Evolutionary conservation across 176 grass and related monocot genomes (phyloP).

Genomic region (Lolium perenne): DNA sequence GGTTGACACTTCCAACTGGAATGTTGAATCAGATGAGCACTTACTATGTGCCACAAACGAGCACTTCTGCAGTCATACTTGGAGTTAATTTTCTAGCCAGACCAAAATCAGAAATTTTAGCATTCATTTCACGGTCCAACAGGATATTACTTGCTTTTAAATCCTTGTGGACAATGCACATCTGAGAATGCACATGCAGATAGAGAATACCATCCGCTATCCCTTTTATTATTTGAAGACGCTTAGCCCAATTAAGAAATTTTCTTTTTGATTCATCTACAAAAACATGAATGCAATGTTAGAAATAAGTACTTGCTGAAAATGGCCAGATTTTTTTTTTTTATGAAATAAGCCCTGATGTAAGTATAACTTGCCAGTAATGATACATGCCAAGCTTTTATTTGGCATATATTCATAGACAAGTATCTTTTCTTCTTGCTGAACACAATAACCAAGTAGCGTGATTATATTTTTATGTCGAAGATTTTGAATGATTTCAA

Average conservation of each 20-base stretch:
- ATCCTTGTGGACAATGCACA: constrained; percentile 50
- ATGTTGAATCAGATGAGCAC: neutral
- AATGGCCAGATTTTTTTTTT: neutral
- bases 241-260: constrained; percentile 39
- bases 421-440: constrained; percentile 42
- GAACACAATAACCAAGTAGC: constrained; percentile 47
- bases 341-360: neutral
- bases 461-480: constrained; percentile 47
- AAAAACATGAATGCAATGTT: neutral
- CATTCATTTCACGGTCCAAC: constrained; percentile 50
- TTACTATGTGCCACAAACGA: constrained; percentile 46
- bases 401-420: constrained; percentile 56
- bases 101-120: constrained; percentile 59
- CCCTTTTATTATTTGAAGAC: constrained; percentile 48
- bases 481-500: constrained; percentile 42
- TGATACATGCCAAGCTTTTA: constrained; percentile 31
- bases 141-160: constrained; percentile 55
- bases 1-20: neutral
- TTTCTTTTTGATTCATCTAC: constrained; percentile 22
- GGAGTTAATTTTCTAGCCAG: constrained; percentile 40
- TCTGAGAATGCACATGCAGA: constrained; percentile 41
- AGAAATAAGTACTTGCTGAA: neutral
- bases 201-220: constrained; percentile 48
- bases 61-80: neutral
- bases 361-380: neutral